These are phyloP conservation scores for Orychophragmus violaceus DNA, from an alignment of 345 rosid species.

Conservation along the genomic window DNA sequence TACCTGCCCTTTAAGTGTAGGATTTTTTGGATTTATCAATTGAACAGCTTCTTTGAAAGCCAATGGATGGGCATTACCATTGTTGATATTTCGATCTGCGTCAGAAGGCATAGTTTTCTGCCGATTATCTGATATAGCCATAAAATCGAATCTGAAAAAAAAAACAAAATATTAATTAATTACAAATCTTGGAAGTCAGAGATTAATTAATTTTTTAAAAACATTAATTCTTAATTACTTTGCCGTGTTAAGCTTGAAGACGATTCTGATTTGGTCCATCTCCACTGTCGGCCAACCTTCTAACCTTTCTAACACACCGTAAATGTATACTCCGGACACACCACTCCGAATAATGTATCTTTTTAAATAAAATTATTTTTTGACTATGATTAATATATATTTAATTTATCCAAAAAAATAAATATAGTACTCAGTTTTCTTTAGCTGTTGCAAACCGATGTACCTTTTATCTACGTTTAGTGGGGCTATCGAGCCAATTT, in stretches of 20 bases:
- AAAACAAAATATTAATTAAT: neutral
- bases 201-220: neutral
- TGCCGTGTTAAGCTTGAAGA: slow-evolving; percentile 55
- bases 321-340: slow-evolving; percentile 54
- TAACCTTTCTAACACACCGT: slow-evolving; percentile 57
- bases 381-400: neutral
- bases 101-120: slow-evolving; percentile 62
- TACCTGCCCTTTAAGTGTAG: slow-evolving; percentile 62
- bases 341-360: slow-evolving; percentile 74
- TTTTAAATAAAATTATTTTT: neutral
- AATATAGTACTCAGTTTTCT: neutral
- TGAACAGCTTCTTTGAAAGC: slow-evolving; percentile 85
- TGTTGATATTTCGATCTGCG: slow-evolving; percentile 29
- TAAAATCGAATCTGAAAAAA: slow-evolving; percentile 22
- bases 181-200: neutral
- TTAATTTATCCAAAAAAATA: neutral
- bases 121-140: slow-evolving; percentile 67
- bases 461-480: slow-evolving; percentile 78
- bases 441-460: neutral
- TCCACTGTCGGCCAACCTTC: slow-evolving; percentile 71
- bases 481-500: slow-evolving; percentile 35
- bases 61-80: slow-evolving; percentile 30
- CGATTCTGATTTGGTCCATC: slow-evolving; percentile 80
- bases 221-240: slow-evolving; percentile 34
- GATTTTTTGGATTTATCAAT: slow-evolving; percentile 48